Percentiles rank a stretch among this genome's conserved stretches.
These are phyloP conservation scores for Brassica napus DNA, from an alignment of 345 rosid genomes.

Conservation along the genomic window DNA sequence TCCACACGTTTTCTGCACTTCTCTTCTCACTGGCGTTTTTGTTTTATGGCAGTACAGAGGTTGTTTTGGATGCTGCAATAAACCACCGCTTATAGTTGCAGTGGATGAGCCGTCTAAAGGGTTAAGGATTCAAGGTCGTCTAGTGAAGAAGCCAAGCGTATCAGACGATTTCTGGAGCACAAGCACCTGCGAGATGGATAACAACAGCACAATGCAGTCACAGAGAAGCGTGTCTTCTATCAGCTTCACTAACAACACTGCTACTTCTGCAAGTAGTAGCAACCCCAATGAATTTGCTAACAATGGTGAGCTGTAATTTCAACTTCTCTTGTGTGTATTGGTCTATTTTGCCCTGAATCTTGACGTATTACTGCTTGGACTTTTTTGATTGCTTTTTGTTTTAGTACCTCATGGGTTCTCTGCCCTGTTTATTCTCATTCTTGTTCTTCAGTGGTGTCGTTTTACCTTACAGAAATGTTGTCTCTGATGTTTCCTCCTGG, in stretches of 20 bases:
- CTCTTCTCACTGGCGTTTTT: slow-evolving; percentile 39
- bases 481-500: slow-evolving; percentile 15
- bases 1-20: slow-evolving; percentile 7
- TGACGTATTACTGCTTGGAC: neutral
- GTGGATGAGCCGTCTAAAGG: slow-evolving; percentile 61
- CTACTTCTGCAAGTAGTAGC: slow-evolving; percentile 50
- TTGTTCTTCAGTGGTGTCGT: neutral
- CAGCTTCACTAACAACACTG: slow-evolving; percentile 44
- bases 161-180: slow-evolving; percentile 67
- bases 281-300: slow-evolving; percentile 70
- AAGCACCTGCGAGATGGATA: slow-evolving; percentile 64
- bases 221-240: slow-evolving; percentile 64
- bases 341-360: neutral
- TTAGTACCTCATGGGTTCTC: neutral
- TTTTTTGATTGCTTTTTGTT: neutral
- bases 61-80: slow-evolving; percentile 80
- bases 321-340: neutral
- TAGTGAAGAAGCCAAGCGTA: slow-evolving; percentile 44
- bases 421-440: slow-evolving; percentile 16
- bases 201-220: slow-evolving; percentile 48
- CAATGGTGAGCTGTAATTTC: slow-evolving; percentile 40
- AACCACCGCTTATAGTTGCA: slow-evolving; percentile 46
- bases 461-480: neutral
- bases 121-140: slow-evolving; percentile 49
- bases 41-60: slow-evolving; percentile 90